Evolutionary conservation across 805 yeast genomes (phyloP), one percentile per base, ranked within the genome.

Genomic region (Pichia manshurica): DNA sequence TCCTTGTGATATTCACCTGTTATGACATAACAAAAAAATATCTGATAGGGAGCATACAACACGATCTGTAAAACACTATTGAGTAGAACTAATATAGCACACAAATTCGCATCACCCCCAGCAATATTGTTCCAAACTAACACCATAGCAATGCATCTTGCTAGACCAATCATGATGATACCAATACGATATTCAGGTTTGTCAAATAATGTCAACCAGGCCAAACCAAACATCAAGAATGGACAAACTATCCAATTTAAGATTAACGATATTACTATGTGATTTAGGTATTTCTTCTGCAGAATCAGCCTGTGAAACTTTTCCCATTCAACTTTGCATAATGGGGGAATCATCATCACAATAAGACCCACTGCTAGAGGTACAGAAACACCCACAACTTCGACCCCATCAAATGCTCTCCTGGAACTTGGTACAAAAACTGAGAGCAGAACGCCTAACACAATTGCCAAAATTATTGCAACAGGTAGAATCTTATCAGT

Each of bases 71-170:
- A 55, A 19, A 77, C 32, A 44, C 78, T 71, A 59, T 78, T 78
- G 37, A 75, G 57, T 6, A 75, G 61, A 2, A 79, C 82, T n/a
- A 78, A 54, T 6, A 75, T 54, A 3, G 78, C 79, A 59, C 84
- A 78, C 38, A 75, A 58, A 36, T 67, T 68, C 39, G 63, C 61
- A 55, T 77, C 79, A 5, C 83, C 83, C 6, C 62, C 70, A 2
- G 82, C 78, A 16, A 79, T 63, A 25, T 74, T 70, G 55, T 74
- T 78, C 84, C 83, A 78, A 23, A 78, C 58, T 44, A 79, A 60
- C 1, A 78, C 84, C 83, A 79, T 78, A 20, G 83, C 84, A 53
- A 78, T 77, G 56, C 84, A 78, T 49, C 83, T 62, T 5, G 81
- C 83, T 32, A 75, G 48, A 1, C 84, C 84, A 40, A 79, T 75